Conservation (phyloP, 2,329 filamentous ascomycete species). For the Alternaria tenuissima region DNA sequence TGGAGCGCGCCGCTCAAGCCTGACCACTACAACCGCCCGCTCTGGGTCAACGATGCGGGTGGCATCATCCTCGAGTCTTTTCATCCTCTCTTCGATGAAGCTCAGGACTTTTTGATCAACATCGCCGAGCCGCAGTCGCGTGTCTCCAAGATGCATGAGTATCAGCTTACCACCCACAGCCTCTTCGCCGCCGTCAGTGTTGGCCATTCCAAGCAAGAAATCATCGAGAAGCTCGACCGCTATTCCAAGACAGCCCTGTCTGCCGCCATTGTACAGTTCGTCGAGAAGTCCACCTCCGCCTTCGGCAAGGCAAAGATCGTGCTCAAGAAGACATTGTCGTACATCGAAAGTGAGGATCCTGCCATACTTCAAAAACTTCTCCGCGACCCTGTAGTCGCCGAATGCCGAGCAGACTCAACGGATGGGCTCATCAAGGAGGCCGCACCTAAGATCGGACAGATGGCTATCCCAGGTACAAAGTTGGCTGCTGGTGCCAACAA, state of each 20-base stretch:
- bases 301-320: conserved; percentile 97
- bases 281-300: conserved; percentile 82
- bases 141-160: conserved; percentile 92
- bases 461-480: conserved; percentile 94
- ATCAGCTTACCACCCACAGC: conserved; percentile 88
- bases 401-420: conserved; percentile 75
- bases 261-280: conserved; percentile 80
- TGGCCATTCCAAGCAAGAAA: conserved; percentile 87
- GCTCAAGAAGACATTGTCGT: conserved; percentile 92
- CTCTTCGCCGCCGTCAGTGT: conserved; percentile 95
- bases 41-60: conserved; percentile 91
- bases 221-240: conserved; percentile 85
- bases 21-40: conserved; percentile 86
- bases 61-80: conserved; percentile 95
- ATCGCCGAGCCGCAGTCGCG: conserved; percentile 93
- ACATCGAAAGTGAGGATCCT: conserved; percentile 89
- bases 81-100: conserved; percentile 83
- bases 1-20: conserved; percentile 83
- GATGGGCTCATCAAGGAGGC: conserved; percentile 79
- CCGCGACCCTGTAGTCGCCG: conserved; percentile 81
- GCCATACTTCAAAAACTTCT: conserved; percentile 86
- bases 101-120: conserved; percentile 93
- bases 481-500: conserved; percentile 89
- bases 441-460: conserved; percentile 83
- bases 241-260: conserved; percentile 90